Base-by-base conservation (phyloP, 495 filamentous ascomycete genomes). In the Aspergillus baeticus region DNA sequence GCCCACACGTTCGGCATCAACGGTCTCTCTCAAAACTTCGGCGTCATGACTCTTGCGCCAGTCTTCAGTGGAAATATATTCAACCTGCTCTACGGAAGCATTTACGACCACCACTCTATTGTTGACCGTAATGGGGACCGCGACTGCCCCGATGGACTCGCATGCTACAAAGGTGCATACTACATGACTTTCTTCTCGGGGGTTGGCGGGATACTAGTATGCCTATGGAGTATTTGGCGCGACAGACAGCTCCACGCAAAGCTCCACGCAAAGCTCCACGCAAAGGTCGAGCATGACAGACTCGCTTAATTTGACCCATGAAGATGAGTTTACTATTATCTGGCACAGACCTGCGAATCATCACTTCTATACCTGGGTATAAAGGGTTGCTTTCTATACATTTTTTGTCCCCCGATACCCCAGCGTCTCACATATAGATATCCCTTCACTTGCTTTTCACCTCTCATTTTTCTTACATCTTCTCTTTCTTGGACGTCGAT, bases 1-100 rank as follows among this genome's bases (percentile, higher is more conserved):
- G 89, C 92, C 11, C 92, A 98, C 64, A 85, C 88, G 3, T 98
- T 98, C 68, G 94, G 95, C 23, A 85, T 96, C 35, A 77, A 84
- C 56, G 92, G 94, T n/a, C 77, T 98, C 17, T 87, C 82, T 60
- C 87, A 90, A 69, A 96, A 96, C 70, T 98, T 93, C 91, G 94
- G 94, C 31, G 87, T 85, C 60, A 96, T 98, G 88, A 97, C 89
- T 0, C 73, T 98, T 15, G 83, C 87, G 11, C 91, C 92, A 0
- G 87, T 96, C 5, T 73, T 96, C 47, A 90, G 84, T 15, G 90
- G 90, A 37, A 95, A 98, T 54, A 70, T 96, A 29, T 97, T 97
- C 76, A 98, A 97, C 70, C 70, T 98, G 4, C 80, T 91, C 41
- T 98, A 98, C 66, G 79, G 74, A 45, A 65, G 67, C 31, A 82